phyloP scores from a whole-genome alignment of 495 filamentous ascomycete genomes.

The Penicillium atrosanguineum region DNA sequence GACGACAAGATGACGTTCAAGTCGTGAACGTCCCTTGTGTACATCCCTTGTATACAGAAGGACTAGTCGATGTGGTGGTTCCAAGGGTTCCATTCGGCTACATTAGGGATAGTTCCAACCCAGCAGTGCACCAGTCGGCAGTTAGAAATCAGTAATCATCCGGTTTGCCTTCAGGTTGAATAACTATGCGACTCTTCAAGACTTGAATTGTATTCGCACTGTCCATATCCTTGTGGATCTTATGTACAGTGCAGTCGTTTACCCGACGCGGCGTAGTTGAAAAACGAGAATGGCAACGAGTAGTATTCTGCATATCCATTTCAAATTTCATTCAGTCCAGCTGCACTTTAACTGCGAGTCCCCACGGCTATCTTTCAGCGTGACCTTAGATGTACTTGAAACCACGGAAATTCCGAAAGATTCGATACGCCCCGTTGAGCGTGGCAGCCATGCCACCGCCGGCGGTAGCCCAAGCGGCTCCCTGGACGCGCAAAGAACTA shows the following conservation, averaged over 20 bases:
- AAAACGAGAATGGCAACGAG: background rate
- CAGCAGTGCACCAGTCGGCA: too few species aligned
- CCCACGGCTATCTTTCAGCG: background rate
- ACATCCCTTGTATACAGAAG: too few species aligned
- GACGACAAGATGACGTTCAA: too few species aligned
- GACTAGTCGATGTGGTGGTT: too few species aligned
- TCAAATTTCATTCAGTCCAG: background rate
- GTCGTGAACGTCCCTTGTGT: too few species aligned
- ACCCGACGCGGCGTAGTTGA: background rate
- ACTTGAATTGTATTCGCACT: background rate
- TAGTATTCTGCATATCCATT: background rate
- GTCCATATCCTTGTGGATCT: background rate
- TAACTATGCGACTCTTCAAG: too few species aligned
- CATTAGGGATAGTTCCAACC: too few species aligned
- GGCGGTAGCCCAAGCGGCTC: conserved; percentile 30
- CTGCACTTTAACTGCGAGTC: too few species aligned
- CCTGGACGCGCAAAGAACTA: conserved; percentile 27
- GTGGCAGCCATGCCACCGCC: conserved; percentile 34
- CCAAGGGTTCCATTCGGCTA: too few species aligned
- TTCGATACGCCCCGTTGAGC: conserved; percentile 27
- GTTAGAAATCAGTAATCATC: too few species aligned
- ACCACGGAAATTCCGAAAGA: conserved; percentile 30
- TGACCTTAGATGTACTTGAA: conserved; percentile 23
- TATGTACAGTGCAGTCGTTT: background rate
- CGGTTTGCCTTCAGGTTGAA: too few species aligned